phyloP scores from a whole-genome alignment of 2,329 filamentous ascomycete genomes.

The Diaporthe helianthi region DNA sequence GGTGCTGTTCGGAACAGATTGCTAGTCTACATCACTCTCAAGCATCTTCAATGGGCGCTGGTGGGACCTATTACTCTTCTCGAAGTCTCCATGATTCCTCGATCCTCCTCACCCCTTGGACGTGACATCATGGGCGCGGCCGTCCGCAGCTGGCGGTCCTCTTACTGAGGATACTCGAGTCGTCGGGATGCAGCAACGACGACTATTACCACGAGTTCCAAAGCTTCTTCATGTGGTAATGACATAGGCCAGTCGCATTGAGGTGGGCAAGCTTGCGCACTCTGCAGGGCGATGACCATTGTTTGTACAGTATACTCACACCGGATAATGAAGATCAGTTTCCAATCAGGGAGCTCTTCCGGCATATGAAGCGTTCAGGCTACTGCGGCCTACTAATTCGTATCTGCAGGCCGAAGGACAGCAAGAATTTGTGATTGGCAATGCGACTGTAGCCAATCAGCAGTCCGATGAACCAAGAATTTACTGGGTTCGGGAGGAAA shows the following conservation, averaged over 20 bases:
- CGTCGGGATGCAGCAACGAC: neutral
- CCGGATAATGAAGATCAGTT: slow-evolving; percentile 14
- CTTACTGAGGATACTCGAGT: neutral
- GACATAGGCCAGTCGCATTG: slow-evolving; percentile 14
- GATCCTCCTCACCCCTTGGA: neutral
- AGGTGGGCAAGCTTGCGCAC: slow-evolving; percentile 1
- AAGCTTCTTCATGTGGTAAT: slow-evolving; percentile 11
- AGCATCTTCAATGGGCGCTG: neutral
- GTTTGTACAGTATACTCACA: slow-evolving; percentile 3
- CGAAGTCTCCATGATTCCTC: neutral
- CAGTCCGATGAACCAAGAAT: neutral
- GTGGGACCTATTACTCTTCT: neutral
- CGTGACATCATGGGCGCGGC: slow-evolving; percentile 3
- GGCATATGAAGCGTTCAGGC: slow-evolving; percentile 2
- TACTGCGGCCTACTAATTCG: slow-evolving; percentile 23
- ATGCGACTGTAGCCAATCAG: slow-evolving; percentile 20
- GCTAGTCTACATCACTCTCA: neutral
- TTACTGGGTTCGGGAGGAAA: neutral
- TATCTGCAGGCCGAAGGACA: slow-evolving; percentile 24
- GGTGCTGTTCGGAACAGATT: neutral
- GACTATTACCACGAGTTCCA: slow-evolving; percentile 2
- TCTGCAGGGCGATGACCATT: slow-evolving; percentile 6
- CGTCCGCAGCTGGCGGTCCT: neutral
- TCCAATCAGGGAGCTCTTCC: neutral
- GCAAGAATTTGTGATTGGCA: slow-evolving; percentile 27